Percentiles rank a stretch among this genome's conserved stretches.
Conservation (phyloP, 192 early-diverging fungal species). For the Mortierella alpina region DNA sequence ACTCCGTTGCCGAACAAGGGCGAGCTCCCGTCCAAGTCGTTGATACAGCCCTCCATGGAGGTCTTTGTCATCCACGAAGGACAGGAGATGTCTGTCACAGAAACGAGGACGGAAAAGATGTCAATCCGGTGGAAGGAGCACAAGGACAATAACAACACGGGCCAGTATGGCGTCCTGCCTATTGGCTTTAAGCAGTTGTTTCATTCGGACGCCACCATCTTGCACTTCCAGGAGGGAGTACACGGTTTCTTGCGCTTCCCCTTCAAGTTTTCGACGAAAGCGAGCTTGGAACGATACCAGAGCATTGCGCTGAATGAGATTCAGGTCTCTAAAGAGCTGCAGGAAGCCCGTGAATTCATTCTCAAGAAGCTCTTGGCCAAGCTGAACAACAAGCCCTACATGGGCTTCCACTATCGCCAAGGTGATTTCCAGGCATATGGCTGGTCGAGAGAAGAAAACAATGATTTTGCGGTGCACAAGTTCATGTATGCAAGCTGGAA, state of each 20-base stretch:
- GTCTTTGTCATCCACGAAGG: too few relatives aligned
- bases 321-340: background rate
- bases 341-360: constrained; percentile 5
- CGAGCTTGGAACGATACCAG: constrained; percentile 1
- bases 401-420: constrained; percentile 8
- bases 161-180: too few relatives aligned
- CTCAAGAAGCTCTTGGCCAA: constrained; percentile 2
- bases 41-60: too few relatives aligned
- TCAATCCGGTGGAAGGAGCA: too few relatives aligned
- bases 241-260: constrained; percentile 1
- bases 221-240: constrained; percentile 18
- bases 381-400: constrained; percentile 2
- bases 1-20: too few relatives aligned
- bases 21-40: too few relatives aligned
- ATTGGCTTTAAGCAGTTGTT: constrained; percentile 12
- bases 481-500: constrained; percentile 1
- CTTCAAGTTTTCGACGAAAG: constrained; percentile 6
- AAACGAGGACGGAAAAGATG: too few relatives aligned
- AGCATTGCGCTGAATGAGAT: constrained; percentile 1
- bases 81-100: too few relatives aligned
- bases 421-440: constrained; percentile 3
- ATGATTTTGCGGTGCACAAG: constrained; percentile 1
- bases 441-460: background rate
- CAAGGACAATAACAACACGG: too few relatives aligned
- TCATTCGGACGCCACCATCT: constrained; percentile 5